Percentiles rank a stretch among this genome's conserved stretches.
These are phyloP conservation scores for barley (Hordeum vulgare) DNA, from an alignment of 176 grass and related monocot species.

Conservation along the genomic window MorexV3_pseudomolecules_assembly NC_058524.1:18584424-18584923, in stretches of 20 bases:
- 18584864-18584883: too few relatives aligned
- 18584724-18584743: too few relatives aligned
- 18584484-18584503: background rate
- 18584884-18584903: too few relatives aligned
- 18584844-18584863: too few relatives aligned
- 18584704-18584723: too few relatives aligned
- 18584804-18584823: too few relatives aligned
- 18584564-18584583: conserved; percentile 24
- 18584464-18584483: conserved; percentile 17
- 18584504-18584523: conserved; percentile 8
- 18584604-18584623: conserved; percentile 14
- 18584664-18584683: conserved; percentile 25
- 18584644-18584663: conserved; percentile 15
- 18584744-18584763: too few relatives aligned
- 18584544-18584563: conserved; percentile 14
- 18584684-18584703: conserved; percentile 31
- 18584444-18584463: background rate
- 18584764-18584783: too few relatives aligned
- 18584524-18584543: conserved; percentile 11
- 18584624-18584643: conserved; percentile 18
- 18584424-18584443: background rate
- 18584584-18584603: conserved; percentile 22
- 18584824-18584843: too few relatives aligned
- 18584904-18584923: too few relatives aligned
- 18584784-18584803: too few relatives aligned